A percentile compares a stretch with the other conserved stretches of the same genome.
phyloP scores from a whole-genome alignment of 257 asterid genomes.

The Petrea volubilis region DNA sequence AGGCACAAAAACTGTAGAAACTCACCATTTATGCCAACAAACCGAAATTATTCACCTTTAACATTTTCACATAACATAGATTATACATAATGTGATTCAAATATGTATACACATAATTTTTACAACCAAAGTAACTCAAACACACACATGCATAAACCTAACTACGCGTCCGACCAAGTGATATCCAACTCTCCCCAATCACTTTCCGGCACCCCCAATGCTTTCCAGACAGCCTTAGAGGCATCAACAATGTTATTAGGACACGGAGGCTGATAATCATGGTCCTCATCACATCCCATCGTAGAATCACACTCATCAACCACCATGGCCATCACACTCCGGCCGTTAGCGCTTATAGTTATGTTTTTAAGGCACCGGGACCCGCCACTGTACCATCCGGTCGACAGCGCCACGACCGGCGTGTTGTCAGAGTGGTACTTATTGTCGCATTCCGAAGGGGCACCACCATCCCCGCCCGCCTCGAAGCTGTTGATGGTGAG shows the following conservation, averaged over 20 bases:
- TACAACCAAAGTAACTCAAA: too few species aligned
- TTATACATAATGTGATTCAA: not conserved
- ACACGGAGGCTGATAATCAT: conserved; percentile 50
- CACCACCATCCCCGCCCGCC: conserved; percentile 51
- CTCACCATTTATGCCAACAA: too few species aligned
- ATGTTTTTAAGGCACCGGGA: conserved; percentile 38
- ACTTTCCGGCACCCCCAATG: conserved; percentile 29
- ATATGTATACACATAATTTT: too few species aligned
- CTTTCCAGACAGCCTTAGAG: conserved; percentile 51
- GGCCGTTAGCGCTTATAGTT: conserved; percentile 36
- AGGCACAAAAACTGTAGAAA: too few species aligned
- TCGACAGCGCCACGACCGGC: conserved; percentile 44
- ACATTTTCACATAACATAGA: too few species aligned
- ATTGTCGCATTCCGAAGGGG: conserved; percentile 46
- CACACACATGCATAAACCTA: too few species aligned
- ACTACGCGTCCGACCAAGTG: conserved; percentile 31
- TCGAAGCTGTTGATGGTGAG: conserved; percentile 48
- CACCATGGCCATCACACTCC: conserved; percentile 45
- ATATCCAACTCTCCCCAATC: conserved; percentile 32
- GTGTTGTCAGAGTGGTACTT: conserved; percentile 43
- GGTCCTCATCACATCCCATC: conserved; percentile 45
- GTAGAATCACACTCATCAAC: conserved; percentile 50
- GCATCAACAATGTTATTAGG: conserved; percentile 43
- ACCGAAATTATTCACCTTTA: too few species aligned
- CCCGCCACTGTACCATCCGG: conserved; percentile 46